Conservation (phyloP, 768 basidiomycete genomes). For the Amanita thiersii region DNA sequence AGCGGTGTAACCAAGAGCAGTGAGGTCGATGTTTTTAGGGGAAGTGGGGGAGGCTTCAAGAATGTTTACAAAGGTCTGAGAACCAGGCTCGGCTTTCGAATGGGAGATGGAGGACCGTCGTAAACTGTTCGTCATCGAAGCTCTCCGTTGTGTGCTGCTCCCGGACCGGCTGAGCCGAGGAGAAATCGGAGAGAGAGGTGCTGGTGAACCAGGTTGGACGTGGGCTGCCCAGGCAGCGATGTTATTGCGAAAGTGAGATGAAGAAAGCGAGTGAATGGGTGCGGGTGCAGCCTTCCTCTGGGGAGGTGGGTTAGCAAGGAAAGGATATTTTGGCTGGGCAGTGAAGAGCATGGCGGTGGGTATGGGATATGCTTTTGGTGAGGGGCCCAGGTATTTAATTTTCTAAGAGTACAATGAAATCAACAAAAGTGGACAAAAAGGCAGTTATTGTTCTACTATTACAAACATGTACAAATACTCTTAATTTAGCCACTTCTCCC, state of each 20-base stretch:
- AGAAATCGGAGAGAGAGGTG: conserved; percentile 22
- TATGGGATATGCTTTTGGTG: not conserved
- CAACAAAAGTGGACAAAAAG: conserved; percentile 10
- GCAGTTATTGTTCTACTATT: not conserved
- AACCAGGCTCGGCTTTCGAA: conserved; percentile 31
- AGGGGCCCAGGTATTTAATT: no score
- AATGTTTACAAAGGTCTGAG: conserved; percentile 30
- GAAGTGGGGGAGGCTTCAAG: conserved; percentile 37
- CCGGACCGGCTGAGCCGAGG: conserved; percentile 25
- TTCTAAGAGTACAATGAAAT: not conserved
- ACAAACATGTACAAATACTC: conserved; percentile 9
- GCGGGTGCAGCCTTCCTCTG: conserved; percentile 24
- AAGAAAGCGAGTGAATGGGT: conserved; percentile 18
- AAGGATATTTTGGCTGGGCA: conserved; percentile 21
- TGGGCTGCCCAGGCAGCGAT: conserved; percentile 57
- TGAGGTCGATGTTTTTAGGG: conserved; percentile 46
- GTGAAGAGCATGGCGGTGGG: not conserved
- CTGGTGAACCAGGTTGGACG: conserved; percentile 66
- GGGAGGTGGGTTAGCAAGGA: conserved; percentile 34
- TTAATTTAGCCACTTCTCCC: conserved; percentile 17
- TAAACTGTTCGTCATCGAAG: conserved; percentile 16
- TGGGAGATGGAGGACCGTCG: conserved; percentile 29
- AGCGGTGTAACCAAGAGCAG: conserved; percentile 55
- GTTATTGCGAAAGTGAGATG: conserved; percentile 24
- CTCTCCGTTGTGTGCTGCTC: conserved; percentile 11